A percentile compares a stretch with the other conserved stretches of the same genome.
phyloP scores from a whole-genome alignment of 2,329 filamentous ascomycete species.

The Sphaceloma murrayae region DNA sequence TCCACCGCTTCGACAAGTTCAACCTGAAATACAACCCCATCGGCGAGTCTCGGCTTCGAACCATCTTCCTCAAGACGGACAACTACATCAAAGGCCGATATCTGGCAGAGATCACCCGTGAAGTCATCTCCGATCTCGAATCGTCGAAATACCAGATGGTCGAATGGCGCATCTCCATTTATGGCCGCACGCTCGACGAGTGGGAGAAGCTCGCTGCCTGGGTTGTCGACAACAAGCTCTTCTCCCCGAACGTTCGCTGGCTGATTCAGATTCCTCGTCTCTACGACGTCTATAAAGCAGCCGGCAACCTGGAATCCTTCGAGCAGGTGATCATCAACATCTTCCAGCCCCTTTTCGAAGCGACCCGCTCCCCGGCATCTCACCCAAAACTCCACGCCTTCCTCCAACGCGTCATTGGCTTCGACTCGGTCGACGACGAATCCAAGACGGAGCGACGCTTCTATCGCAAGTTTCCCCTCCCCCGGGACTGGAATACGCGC shows the following conservation, averaged over 20 bases:
- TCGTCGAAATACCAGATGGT: constrained; percentile 99
- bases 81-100: constrained; percentile 96
- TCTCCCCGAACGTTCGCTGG: constrained; percentile 96
- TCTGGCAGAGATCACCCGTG: constrained; percentile 92
- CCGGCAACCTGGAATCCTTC: constrained; percentile 75
- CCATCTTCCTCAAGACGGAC: constrained; percentile 98
- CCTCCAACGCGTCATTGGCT: constrained; percentile 87
- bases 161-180: constrained; percentile 97
- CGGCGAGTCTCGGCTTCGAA: constrained; percentile 85
- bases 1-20: constrained; percentile 99
- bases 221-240: constrained; percentile 97
- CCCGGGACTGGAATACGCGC: constrained; percentile 76
- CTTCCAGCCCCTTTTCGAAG: constrained; percentile 89
- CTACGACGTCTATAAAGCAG: constrained; percentile 92
- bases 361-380: constrained; percentile 73
- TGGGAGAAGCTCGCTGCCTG: constrained; percentile 97
- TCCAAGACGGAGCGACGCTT: constrained; percentile 90
- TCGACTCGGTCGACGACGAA: constrained; percentile 96
- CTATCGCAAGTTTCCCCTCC: constrained; percentile 91
- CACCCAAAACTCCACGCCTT: constrained; percentile 94
- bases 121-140: constrained; percentile 93
- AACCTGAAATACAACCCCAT: constrained; percentile 98
- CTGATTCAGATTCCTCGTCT: constrained; percentile 89
- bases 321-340: constrained; percentile 86
- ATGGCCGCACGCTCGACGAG: constrained; percentile 82